Evolutionary conservation across 2,329 filamentous ascomycete genomes (phyloP).

Genomic region (Aurifilum marmelostoma): DNA sequence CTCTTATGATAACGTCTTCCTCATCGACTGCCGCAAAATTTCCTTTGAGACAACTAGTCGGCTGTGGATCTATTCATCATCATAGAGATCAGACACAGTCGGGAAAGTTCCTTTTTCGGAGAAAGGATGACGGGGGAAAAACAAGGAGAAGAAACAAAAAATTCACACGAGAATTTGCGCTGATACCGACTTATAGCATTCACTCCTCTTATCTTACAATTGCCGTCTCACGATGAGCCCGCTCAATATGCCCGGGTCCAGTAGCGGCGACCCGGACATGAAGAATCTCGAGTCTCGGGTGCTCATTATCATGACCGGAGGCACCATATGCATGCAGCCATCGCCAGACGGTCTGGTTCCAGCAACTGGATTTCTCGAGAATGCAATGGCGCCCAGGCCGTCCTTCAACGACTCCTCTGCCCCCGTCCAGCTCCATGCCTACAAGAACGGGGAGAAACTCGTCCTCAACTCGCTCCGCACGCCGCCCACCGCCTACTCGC

Average conservation of each 20-base stretch:
- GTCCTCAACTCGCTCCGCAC: constrained; percentile 73
- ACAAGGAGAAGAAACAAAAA: not conserved
- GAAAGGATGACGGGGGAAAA: no score
- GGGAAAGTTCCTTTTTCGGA: not conserved
- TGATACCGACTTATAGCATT: not conserved
- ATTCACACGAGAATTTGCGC: not conserved
- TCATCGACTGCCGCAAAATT: not conserved
- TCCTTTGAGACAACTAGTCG: not conserved
- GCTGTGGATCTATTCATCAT: not conserved
- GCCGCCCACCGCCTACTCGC: constrained; percentile 76
- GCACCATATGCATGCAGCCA: constrained; percentile 88
- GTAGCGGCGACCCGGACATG: constrained; percentile 27
- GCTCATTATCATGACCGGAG: constrained; percentile 87
- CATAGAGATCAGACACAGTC: not conserved
- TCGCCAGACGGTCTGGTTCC: constrained; percentile 81
- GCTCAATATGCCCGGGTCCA: not conserved
- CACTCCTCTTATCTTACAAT: not conserved
- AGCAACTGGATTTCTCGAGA: constrained; percentile 77
- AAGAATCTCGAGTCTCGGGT: constrained; percentile 74
- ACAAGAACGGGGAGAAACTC: constrained; percentile 52
- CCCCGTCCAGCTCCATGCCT: constrained; percentile 55
- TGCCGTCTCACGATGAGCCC: constrained; percentile 1
- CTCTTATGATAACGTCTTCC: not conserved
- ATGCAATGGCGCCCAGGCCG: constrained; percentile 78
- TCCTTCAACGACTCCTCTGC: constrained; percentile 81